Conservation (phyloP, 2,329 filamentous ascomycete genomes). For the Aspergillus aculeatus region DNA sequence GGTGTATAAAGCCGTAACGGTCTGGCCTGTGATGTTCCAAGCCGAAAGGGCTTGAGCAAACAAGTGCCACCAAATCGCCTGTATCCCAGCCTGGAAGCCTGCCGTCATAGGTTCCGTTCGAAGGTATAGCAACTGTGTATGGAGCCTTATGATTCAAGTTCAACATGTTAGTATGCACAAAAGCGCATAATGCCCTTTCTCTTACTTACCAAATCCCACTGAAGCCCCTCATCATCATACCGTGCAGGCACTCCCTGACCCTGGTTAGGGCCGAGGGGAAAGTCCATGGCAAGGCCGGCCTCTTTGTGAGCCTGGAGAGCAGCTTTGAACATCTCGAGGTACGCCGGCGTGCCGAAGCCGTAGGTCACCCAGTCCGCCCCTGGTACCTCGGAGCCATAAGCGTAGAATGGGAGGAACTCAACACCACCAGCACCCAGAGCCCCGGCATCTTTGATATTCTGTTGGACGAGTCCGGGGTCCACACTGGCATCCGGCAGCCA, state of each 20-base stretch:
- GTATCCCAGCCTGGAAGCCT: constrained; percentile 12
- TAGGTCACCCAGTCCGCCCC: constrained; percentile 40
- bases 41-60: constrained; percentile 21
- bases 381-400: constrained; percentile 32
- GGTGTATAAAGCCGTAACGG: background rate
- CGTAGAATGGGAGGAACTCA: constrained; percentile 42
- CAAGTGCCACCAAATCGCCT: constrained; percentile 29
- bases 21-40: constrained; percentile 13
- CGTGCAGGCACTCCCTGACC: constrained; percentile 46
- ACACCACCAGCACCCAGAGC: constrained; percentile 39
- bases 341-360: constrained; percentile 40
- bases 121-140: background rate
- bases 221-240: constrained; percentile 34
- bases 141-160: constrained; percentile 3
- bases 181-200: no score
- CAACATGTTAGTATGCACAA: no score
- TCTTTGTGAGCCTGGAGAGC: constrained; percentile 36
- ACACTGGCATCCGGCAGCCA: constrained; percentile 43
- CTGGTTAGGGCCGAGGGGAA: constrained; percentile 46
- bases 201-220: constrained; percentile 22
- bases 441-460: constrained; percentile 33
- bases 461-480: constrained; percentile 25
- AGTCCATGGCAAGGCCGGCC: constrained; percentile 45
- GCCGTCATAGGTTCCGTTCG: background rate
- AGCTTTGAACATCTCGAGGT: constrained; percentile 26